These are phyloP conservation scores for Stachybotrys chlorohalonatus DNA, from an alignment of 2,329 filamentous ascomycete genomes.

Conservation along the genomic window DNA sequence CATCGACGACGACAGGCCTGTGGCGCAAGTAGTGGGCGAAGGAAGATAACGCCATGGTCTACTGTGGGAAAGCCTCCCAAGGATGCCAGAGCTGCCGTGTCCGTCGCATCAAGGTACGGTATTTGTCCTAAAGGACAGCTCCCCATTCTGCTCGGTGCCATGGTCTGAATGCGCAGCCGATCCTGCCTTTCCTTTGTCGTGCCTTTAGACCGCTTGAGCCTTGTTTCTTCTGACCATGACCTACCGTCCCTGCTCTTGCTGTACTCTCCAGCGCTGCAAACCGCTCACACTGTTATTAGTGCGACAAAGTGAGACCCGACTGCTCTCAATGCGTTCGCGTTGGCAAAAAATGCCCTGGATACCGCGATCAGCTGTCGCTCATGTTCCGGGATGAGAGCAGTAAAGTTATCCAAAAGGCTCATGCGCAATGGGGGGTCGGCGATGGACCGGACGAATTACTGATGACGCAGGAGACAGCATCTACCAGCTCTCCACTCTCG, in stretches of 20 bases:
- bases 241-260: neutral
- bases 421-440: slow-evolving; percentile 37
- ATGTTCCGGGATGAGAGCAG: slow-evolving; percentile 60
- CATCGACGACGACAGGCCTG: too few species aligned
- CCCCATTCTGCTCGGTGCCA: neutral
- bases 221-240: too few species aligned
- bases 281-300: slow-evolving; percentile 26
- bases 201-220: neutral
- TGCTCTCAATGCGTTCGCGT: slow-evolving; percentile 55
- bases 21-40: neutral
- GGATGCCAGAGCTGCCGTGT: slow-evolving; percentile 45
- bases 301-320: slow-evolving; percentile 50
- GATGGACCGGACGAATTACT: slow-evolving; percentile 15
- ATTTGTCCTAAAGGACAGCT: slow-evolving; percentile 1
- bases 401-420: slow-evolving; percentile 51
- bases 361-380: slow-evolving; percentile 53
- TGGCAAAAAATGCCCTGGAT: slow-evolving; percentile 52
- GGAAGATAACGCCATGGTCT: slow-evolving; percentile 32
- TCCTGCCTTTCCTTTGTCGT: neutral
- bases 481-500: slow-evolving; percentile 7
- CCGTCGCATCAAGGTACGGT: slow-evolving; percentile 44
- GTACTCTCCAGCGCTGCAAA: neutral
- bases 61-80: slow-evolving; percentile 47
- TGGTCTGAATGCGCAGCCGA: neutral
- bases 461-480: slow-evolving; percentile 9